Base-by-base conservation (phyloP, 2,329 filamentous ascomycete genomes). In the Apiospora phragmitis region DNA sequence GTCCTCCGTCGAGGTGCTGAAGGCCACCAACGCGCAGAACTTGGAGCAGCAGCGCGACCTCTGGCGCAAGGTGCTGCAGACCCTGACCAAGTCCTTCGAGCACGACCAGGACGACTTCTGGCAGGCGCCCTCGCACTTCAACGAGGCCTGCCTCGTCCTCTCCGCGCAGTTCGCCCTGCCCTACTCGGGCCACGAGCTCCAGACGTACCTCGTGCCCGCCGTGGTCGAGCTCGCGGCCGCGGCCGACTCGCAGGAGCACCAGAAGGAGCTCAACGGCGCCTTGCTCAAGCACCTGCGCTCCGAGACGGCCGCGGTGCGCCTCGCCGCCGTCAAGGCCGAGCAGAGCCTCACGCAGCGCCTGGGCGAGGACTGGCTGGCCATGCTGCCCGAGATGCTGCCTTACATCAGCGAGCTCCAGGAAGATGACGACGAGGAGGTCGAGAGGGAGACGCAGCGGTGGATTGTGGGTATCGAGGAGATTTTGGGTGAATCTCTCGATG, bases 101-200 rank as follows among this genome's bases (percentile, higher is more conserved):
- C 90, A 97, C 79, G 96, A 98, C 79, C 93, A 97, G 82, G 94
- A 97, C 79, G 93, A 94, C 81, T 98, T 97, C 85, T 98, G 95
- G 95, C 94, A 97, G 85, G 90, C 93, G 0, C 95, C 96, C 0
- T 88, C 93, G 0, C 95, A 98, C 83, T 97, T 98, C 78, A 86
- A 87, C 70, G 89, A 89, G 38, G 90, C 98, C 98, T 49, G 89
- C 90, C 85, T 87, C 0, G 89, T 92, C 3, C 85, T 98, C 41
- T 87, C 94, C 72, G 83, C 86, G 32, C 94, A 97, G 72, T 89
- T 92, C 73, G 76, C 84, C 51, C 82, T 85, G 74, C 89, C 85
- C 65, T 79, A 80, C 7, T 79, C 78, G 7, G 76, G 84, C 21
- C 72, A 79, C 65, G 83, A 85, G 67, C 76, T 88, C 42, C 77